Base-by-base conservation (phyloP, 2,329 filamentous ascomycete species). In the Ophiosphaerella korrae region DNA sequence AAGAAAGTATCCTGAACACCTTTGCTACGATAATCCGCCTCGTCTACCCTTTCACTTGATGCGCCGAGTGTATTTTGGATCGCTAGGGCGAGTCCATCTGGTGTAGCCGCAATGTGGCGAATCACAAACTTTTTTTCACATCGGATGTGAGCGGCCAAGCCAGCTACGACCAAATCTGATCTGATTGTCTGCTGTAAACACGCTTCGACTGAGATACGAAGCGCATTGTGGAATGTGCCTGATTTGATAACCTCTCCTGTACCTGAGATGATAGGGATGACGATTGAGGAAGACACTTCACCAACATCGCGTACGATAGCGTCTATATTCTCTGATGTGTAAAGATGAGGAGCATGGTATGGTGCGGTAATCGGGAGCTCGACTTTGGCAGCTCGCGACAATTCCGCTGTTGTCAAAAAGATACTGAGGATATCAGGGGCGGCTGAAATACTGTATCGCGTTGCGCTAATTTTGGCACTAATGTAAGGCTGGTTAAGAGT, bases 311-410 rank as follows among this genome's bases (percentile, higher is more conserved):
- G n/a, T 11, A 50, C n/a, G 32, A 45, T 45, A 13, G 5, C 13
- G 26, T 41, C 18, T 5, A 50, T 16, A 31, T 45, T 26, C 23
- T 41, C 36, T 5, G 35, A 8, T 21, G 42, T 39, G 36, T 45
- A 50, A 6, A 50, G 35, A 32, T 50, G 48, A 16, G 42, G n/a
- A 18, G 48, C 48, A n/a, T 50, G 48, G 35, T 45, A 50, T 11
- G 48, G 48, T 11, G 40, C 48, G 12, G 36, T 41, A 9, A 45
- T 46, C 12, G 48, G 48, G 37, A 51, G 31, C 36, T 45, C 31
- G 24, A 51, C 6, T n/a, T 34, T 23, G 24, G 11, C 32, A 45
- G 31, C 13, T 21, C 16, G 7, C 11, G 35, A 46, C 26, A 43
- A 35, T 33, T 21, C 11, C 6, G 41, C 23, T 11, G 29, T 35